phyloP scores from a whole-genome alignment of 202 grass and related monocot genomes.

The Zoysia matrella region DNA sequence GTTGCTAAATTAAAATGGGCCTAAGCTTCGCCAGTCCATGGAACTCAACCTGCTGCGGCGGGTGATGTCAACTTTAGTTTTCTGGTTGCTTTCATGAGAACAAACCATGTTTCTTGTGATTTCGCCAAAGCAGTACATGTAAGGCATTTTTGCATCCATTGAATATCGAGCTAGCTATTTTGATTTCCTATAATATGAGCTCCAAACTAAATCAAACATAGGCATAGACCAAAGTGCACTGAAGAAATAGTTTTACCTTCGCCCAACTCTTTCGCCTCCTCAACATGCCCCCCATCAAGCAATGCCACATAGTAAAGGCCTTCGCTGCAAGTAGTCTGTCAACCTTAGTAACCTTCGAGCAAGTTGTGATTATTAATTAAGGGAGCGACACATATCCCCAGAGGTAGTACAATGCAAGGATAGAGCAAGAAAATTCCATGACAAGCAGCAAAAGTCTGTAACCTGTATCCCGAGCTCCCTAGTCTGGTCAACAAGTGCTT shows the following conservation, averaged over 20 bases:
- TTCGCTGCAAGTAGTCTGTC: slow-evolving; percentile 71
- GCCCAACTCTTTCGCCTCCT: slow-evolving; percentile 94
- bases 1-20: too few species aligned
- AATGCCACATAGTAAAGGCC: slow-evolving; percentile 83
- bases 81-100: too few species aligned
- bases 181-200: background rate
- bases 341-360: slow-evolving; percentile 82
- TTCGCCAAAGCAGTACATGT: too few species aligned
- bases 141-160: too few species aligned
- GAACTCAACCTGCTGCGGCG: too few species aligned
- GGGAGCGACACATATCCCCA: background rate
- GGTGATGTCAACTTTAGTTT: too few species aligned
- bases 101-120: too few species aligned
- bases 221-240: background rate
- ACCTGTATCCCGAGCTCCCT: slow-evolving; percentile 99
- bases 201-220: background rate
- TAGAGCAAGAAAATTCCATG: slow-evolving; percentile 12
- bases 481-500: slow-evolving; percentile 80
- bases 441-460: slow-evolving; percentile 7
- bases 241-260: slow-evolving; percentile 55
- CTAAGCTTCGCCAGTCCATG: too few species aligned
- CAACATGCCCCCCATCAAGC: slow-evolving; percentile 83
- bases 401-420: background rate
- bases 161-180: too few species aligned
- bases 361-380: background rate